Evolutionary conservation across 345 rosid species (phyloP), one percentile per base, ranked within the genome.

Genomic region (Salix koriyanagi): DNA sequence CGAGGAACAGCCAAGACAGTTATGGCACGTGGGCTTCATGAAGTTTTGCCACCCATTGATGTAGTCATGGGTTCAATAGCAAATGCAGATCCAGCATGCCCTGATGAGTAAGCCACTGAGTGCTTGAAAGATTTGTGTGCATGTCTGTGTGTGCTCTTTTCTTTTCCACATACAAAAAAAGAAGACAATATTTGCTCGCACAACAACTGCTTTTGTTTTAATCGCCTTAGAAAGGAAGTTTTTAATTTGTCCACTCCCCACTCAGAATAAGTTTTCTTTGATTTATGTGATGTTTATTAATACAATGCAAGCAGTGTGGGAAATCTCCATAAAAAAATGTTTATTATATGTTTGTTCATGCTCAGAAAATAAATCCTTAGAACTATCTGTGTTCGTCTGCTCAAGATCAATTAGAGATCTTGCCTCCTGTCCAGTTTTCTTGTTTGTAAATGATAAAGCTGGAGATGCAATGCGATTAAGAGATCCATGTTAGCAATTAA

Each of bases 1-100:
- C 88, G 99, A 83, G 99, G 96, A 73, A 95, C 97, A 67, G 97
- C 98, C 72, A 95, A 93, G 85, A 93, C 98, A 18, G 84, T 95
- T 48, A 91, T 95, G 98, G 98, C 98, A 15, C 92, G 99, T 72
- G 99, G 99, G 11, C 75, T 93, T 72, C 97, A 95, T 80, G 97
- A 90, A 3, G 81, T 95, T 75, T 86, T 95, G 71, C 98, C 99
- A 2, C 98, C 97, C 74, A 95, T 95, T 60, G 98, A 95, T 84
- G 98, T 90, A 23, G 97, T 95, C 77, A 87, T 75, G 60, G 93
- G 94, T 70, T 95, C 99, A 68, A 86, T 89, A 23, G 80, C 97
- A 69, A 93, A 93, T 84, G 98, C 96, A 30, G 91, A 95, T 80
- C 99, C 98, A 1, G 39, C 89, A 25, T 87, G 84, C 76, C 96